These are phyloP conservation scores for Claviceps digitariae DNA, from an alignment of 2,329 filamentous ascomycete genomes.

Conservation along the genomic window DNA sequence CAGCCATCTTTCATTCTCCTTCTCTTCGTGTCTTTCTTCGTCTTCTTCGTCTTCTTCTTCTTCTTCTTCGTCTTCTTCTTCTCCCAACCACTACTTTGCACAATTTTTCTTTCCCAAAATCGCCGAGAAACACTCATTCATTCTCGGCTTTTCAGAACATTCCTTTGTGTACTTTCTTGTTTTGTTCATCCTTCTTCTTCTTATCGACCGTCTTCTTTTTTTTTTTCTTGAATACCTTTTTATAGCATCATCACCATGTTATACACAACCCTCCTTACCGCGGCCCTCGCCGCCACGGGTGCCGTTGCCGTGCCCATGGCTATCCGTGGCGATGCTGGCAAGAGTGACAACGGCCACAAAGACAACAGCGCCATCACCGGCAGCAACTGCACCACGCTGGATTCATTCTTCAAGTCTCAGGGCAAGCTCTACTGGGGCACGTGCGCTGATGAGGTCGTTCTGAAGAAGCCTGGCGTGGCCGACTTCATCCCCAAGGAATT, in stretches of 20 bases:
- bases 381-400: not conserved
- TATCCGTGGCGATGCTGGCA: not conserved
- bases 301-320: not conserved
- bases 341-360: not conserved
- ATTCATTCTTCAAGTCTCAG: not conserved
- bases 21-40: not conserved
- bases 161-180: not conserved
- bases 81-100: too few species aligned
- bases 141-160: not conserved
- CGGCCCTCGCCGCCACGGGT: not conserved
- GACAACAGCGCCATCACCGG: not conserved
- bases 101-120: not conserved
- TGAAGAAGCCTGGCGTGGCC: not conserved
- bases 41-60: too few species aligned
- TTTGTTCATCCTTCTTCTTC: not conserved
- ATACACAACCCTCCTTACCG: not conserved
- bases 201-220: not conserved
- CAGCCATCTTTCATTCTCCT: not conserved
- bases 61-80: too few species aligned
- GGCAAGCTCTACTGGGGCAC: not conserved
- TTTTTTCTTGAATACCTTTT: not conserved
- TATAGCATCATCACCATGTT: not conserved
- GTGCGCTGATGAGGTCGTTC: not conserved
- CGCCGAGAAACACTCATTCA: not conserved
- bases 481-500: slow-evolving; percentile 22